phyloP scores from a whole-genome alignment of 2,329 filamentous ascomycete genomes.

The Arthrobotrys musiformis region DNA sequence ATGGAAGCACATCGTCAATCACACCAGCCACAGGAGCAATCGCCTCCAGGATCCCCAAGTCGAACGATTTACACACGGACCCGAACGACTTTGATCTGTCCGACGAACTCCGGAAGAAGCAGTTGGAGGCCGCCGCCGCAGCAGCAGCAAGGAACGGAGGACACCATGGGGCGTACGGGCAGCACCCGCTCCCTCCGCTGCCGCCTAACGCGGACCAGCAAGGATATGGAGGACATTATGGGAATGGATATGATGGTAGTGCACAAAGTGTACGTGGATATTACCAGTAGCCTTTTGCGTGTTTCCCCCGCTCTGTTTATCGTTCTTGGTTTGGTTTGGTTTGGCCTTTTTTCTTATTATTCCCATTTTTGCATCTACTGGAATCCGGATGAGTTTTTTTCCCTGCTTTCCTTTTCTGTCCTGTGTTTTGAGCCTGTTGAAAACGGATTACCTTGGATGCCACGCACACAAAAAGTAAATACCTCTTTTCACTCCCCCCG shows the following conservation, averaged over 20 bases:
- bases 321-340: slow-evolving; percentile 3
- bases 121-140: slow-evolving; percentile 27
- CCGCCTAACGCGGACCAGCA: slow-evolving; percentile 27
- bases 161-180: slow-evolving; percentile 14
- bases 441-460: slow-evolving; percentile 21
- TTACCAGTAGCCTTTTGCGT: slow-evolving; percentile 50
- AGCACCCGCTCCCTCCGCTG: slow-evolving; percentile 27
- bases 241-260: slow-evolving; percentile 43
- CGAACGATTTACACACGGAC: slow-evolving; percentile 39
- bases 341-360: neutral
- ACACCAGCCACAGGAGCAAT: slow-evolving; percentile 40
- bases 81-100: slow-evolving; percentile 36
- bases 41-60: slow-evolving; percentile 36
- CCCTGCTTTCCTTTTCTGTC: neutral
- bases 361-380: neutral
- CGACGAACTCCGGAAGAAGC: slow-evolving; percentile 41
- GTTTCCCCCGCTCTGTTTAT: slow-evolving; percentile 4
- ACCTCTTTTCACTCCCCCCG: neutral
- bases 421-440: slow-evolving; percentile 21
- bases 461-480: slow-evolving; percentile 21
- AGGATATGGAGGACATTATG: slow-evolving; percentile 31
- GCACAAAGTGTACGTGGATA: slow-evolving; percentile 56
- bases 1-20: slow-evolving; percentile 21
- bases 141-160: slow-evolving; percentile 29
- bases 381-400: slow-evolving; percentile 11